Evolutionary conservation across 2,329 filamentous ascomycete species (phyloP).

Genomic region (Nigrospora osmanthi): DNA sequence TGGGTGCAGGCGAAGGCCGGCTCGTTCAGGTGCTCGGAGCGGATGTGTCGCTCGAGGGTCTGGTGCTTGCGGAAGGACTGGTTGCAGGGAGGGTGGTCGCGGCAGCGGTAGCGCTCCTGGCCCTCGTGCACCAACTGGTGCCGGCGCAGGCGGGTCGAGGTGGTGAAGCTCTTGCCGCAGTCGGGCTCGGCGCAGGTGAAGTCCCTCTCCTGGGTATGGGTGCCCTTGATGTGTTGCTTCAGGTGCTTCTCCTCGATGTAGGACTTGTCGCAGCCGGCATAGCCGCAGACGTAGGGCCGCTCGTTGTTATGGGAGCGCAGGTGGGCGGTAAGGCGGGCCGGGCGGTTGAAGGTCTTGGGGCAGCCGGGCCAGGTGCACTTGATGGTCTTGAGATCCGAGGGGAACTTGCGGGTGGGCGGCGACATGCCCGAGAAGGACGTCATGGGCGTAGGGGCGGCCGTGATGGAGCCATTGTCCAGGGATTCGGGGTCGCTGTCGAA

Average conservation of each 20-base stretch:
- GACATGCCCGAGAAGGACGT: conserved; percentile 33
- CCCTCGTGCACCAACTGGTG: conserved; percentile 75
- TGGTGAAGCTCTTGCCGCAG: conserved; percentile 77
- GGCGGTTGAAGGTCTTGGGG: conserved; percentile 79
- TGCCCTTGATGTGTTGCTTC: conserved; percentile 75
- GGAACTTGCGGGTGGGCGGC: conserved; percentile 43
- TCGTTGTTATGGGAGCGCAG: conserved; percentile 80
- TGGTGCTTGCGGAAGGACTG: conserved; percentile 82
- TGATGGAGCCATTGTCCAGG: conserved; percentile 8
- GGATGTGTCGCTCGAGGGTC: conserved; percentile 76
- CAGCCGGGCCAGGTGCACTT: conserved; percentile 69
- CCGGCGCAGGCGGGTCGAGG: conserved; percentile 66
- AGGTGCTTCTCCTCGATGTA: conserved; percentile 85
- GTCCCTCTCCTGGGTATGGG: conserved; percentile 63
- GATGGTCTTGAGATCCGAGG: conserved; percentile 70
- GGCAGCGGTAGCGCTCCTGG: conserved; percentile 68
- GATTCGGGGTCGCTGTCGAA: conserved; percentile 1
- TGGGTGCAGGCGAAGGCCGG: conserved; percentile 65
- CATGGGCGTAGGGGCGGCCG: conserved; percentile 30
- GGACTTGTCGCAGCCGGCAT: conserved; percentile 67
- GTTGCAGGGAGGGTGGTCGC: conserved; percentile 60
- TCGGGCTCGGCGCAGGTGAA: conserved; percentile 64
- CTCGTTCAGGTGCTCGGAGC: conserved; percentile 63
- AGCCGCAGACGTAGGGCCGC: conserved; percentile 66
- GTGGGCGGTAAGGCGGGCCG: conserved; percentile 72